phyloP scores from a whole-genome alignment of 2,329 filamentous ascomycete species.

The Fusarium papillatum region DNA sequence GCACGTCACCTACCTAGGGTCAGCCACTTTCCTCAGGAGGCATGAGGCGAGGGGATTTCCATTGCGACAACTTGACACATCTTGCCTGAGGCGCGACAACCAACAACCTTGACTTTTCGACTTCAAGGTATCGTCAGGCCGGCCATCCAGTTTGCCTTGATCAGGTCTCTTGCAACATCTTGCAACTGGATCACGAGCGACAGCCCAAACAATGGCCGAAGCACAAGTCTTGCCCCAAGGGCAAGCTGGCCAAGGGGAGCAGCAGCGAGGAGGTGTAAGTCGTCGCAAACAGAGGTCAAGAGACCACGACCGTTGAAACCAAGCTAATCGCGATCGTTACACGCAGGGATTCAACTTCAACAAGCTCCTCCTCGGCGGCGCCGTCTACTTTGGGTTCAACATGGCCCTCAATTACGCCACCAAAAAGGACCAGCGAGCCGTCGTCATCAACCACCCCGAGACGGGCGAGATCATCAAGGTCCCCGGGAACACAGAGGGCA shows the following conservation, averaged over 20 bases:
- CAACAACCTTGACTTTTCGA: constrained; percentile 28
- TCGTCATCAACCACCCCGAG: constrained; percentile 61
- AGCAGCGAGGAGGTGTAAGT: constrained; percentile 46
- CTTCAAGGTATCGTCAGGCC: constrained; percentile 20
- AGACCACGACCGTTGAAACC: neutral
- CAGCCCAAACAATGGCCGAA: constrained; percentile 43
- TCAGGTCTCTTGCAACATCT: neutral
- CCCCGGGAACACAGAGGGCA: constrained; percentile 65
- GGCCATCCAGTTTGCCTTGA: constrained; percentile 7
- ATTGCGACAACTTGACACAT: constrained; percentile 23
- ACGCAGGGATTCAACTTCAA: constrained; percentile 53
- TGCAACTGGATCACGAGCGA: constrained; percentile 17
- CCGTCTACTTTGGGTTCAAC: constrained; percentile 72
- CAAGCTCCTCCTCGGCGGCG: constrained; percentile 65
- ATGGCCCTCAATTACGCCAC: constrained; percentile 67
- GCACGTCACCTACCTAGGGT: constrained; percentile 25
- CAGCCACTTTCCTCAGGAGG: constrained; percentile 1
- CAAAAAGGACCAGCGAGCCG: constrained; percentile 61
- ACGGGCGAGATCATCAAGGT: constrained; percentile 67
- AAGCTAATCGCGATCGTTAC: constrained; percentile 21
- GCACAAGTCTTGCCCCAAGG: constrained; percentile 39
- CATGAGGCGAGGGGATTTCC: constrained; percentile 38
- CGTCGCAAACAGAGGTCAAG: constrained; percentile 15
- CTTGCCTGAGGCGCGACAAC: constrained; percentile 21
- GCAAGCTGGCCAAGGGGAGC: constrained; percentile 42